Conservation (phyloP, 192 early-diverging fungal species). For the Glomus cerebriforme region DNA sequence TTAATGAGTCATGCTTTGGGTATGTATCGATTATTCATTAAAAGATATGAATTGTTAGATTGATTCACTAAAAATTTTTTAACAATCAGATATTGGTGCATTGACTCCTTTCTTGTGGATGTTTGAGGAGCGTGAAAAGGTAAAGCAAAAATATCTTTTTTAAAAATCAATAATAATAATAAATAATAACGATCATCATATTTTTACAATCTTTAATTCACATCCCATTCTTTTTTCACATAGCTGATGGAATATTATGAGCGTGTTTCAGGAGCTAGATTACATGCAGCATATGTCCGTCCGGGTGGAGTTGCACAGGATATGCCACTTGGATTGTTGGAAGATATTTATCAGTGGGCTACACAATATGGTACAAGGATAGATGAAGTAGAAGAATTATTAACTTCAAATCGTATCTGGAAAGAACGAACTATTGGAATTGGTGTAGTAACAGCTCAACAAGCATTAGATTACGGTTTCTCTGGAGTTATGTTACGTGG, state of each 20-base stretch:
- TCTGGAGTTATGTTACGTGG: conserved; percentile 96
- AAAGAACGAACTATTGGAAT: conserved; percentile 82
- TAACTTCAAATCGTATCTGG: conserved; percentile 96
- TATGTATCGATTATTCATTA: background rate
- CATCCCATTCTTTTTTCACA: background rate
- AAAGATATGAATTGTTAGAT: background rate
- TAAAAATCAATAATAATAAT: background rate
- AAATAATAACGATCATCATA: background rate
- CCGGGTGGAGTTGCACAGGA: conserved; percentile 95
- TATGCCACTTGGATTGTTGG: conserved; percentile 88
- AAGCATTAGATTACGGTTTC: conserved; percentile 91
- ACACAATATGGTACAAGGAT: conserved; percentile 83
- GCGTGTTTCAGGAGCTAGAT: conserved; percentile 96
- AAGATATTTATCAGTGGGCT: conserved; percentile 97
- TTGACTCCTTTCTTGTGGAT: conserved; percentile 98
- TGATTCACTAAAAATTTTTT: background rate
- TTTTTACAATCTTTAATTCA: background rate
- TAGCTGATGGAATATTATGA: conserved; percentile 98
- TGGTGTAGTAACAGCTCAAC: conserved; percentile 82
- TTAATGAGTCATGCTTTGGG: conserved; percentile 93
- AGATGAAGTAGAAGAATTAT: conserved; percentile 93
- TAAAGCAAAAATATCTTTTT: background rate
- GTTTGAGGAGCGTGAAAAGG: conserved; percentile 98
- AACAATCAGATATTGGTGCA: conserved; percentile 77
- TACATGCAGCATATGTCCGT: conserved; percentile 96